Evolutionary conservation across 2,329 filamentous ascomycete genomes (phyloP).

Genomic region (Gaeumannomyces sp.): DNA sequence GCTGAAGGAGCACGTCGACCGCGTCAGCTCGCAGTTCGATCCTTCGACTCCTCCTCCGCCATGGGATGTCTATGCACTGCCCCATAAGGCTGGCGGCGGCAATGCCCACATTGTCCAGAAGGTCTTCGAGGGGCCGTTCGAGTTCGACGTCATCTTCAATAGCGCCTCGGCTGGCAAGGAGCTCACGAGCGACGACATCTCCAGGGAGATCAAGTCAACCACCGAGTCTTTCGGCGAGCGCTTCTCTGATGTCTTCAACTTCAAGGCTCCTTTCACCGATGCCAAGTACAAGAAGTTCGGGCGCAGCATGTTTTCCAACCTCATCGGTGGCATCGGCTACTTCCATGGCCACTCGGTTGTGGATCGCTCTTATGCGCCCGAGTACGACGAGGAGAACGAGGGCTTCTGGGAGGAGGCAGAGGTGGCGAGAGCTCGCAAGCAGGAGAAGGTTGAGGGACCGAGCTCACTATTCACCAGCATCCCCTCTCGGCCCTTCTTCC

Average conservation of each 20-base stretch:
- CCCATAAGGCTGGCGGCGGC: slow-evolving; percentile 60
- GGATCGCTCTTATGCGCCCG: slow-evolving; percentile 83
- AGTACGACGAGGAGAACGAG: slow-evolving; percentile 93
- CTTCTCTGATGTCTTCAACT: slow-evolving; percentile 66
- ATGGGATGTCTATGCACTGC: slow-evolving; percentile 76
- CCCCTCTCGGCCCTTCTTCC: slow-evolving; percentile 92
- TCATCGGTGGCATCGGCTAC: slow-evolving; percentile 90
- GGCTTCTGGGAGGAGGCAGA: slow-evolving; percentile 92
- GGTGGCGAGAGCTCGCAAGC: slow-evolving; percentile 63
- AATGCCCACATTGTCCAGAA: slow-evolving; percentile 90
- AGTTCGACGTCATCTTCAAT: slow-evolving; percentile 88
- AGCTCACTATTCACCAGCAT: slow-evolving; percentile 87
- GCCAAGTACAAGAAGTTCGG: slow-evolving; percentile 73
- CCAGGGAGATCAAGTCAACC: slow-evolving; percentile 59
- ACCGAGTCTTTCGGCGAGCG: slow-evolving; percentile 63
- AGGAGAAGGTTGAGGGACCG: slow-evolving; percentile 69
- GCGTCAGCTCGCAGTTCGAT: slow-evolving; percentile 42
- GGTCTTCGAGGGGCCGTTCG: slow-evolving; percentile 81
- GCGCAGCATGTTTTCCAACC: slow-evolving; percentile 87
- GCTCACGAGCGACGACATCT: slow-evolving; percentile 56
- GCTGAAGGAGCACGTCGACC: slow-evolving; percentile 43
- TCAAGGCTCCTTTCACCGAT: slow-evolving; percentile 68
- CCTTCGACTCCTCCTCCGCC: slow-evolving; percentile 68
- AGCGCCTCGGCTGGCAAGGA: slow-evolving; percentile 61
- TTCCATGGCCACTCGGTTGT: slow-evolving; percentile 86